Evolutionary conservation across 2,329 filamentous ascomycete genomes (phyloP), one percentile per base, ranked within the genome.

Genomic region (Esteya vermicola): DNA sequence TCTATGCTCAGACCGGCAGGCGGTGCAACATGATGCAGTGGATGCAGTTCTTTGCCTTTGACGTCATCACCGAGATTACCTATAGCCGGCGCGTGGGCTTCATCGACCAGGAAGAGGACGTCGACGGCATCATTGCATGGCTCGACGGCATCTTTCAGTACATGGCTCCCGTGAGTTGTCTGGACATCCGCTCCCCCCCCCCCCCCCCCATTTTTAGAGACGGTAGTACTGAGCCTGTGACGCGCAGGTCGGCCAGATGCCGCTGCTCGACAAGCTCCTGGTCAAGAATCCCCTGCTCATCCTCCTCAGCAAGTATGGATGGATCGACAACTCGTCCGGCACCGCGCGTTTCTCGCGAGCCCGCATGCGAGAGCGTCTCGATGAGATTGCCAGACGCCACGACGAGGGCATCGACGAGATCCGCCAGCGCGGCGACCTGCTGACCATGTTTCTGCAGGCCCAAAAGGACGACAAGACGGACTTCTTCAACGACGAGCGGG

Each of bases 21-120:
- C 39, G 44, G 0, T 46, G 70, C 4, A 56, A 72, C 43, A 45
- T 67, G 31, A 48, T 49, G 60, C 36, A 7, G 13, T 65, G 60
- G 58, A 51, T 68, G 22, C 64, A 68, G 44, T 67, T 55, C 44
- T 69, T 62, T 40, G 64, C 68, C 1, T 54, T 73, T 4, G 70
- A 75, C 45, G 64, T 72, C 30, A 69, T 75, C 43, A 65, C 61
- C 23, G 58, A 61, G 6, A 48, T 75, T 16, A 66, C 63, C 0
- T 64, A 72, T 23, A 68, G 67, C 25, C 50, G 59, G 30, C 51
- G 59, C 4, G 65, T 70, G 36, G 64, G 66, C 6, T 67, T 63
- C 45, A 49, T 70, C 6, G 56, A 59, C 8, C 46, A 54, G 13
- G 61, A 70, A 49, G 48, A 54, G 5, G 67, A 72, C 42, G 55